phyloP scores from a whole-genome alignment of 768 basidiomycete genomes.

The Butyriboletus loyo region DNA sequence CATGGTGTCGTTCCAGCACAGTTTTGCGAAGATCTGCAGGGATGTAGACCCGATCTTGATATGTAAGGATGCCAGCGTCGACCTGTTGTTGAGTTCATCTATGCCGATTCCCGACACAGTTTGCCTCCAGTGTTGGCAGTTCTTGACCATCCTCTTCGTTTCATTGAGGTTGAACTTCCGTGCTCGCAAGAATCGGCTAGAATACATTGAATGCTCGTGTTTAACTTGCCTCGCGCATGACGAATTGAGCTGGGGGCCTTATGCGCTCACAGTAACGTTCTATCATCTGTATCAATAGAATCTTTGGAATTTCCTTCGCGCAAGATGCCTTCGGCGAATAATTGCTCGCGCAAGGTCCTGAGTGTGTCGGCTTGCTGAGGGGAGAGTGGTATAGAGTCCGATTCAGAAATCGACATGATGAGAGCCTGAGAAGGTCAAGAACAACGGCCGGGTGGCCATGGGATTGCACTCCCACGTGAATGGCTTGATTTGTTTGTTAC shows the following conservation, averaged over 20 bases:
- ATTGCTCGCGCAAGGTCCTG: slow-evolving; percentile 47
- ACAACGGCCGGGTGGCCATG: not conserved
- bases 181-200: slow-evolving; percentile 73
- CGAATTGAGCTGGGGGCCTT: not conserved
- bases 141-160: slow-evolving; percentile 61
- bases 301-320: slow-evolving; percentile 60
- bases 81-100: slow-evolving; percentile 55
- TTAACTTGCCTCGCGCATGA: slow-evolving; percentile 2
- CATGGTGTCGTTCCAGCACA: no score
- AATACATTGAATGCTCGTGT: not conserved
- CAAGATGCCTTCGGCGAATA: slow-evolving; percentile 52
- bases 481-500: slow-evolving; percentile 6
- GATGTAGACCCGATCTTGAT: no score
- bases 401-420: slow-evolving; percentile 13
- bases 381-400: slow-evolving; percentile 11
- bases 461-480: not conserved
- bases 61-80: no score
- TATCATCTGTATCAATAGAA: slow-evolving; percentile 57
- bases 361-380: slow-evolving; percentile 39
- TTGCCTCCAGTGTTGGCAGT: slow-evolving; percentile 67
- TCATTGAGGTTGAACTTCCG: slow-evolving; percentile 59
- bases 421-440: not conserved
- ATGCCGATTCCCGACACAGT: slow-evolving; percentile 63
- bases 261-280: slow-evolving; percentile 54
- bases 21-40: no score